Base-by-base conservation (phyloP, 176 grass and related monocot genomes). In the Musa beccarii region DNA sequence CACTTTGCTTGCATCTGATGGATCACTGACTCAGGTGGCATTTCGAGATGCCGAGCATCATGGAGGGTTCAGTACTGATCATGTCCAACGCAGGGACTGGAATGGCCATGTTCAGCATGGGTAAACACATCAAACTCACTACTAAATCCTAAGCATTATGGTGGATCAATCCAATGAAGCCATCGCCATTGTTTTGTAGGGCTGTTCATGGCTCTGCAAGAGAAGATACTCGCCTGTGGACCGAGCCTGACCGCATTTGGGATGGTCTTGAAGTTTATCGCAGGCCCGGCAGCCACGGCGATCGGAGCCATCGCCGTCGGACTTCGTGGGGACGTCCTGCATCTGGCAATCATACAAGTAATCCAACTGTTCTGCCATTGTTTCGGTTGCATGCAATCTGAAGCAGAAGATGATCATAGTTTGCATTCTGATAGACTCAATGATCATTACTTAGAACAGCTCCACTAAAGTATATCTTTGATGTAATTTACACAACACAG, bases 61-160 rank as follows among this genome's bases (percentile, higher is more conserved):
- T 97, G 16, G 82, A 97, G 49, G 94, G 90, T 9, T 93, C 94
- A 8, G 75, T 97, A 25, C 56, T 86, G 74, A 82, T 97, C 84
- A 97, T 97, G 85, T 93, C 90, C 68, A 88, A 53, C 76, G 87
- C 94, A 1, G 94, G 90, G 1, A 82, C 85, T 23, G 94, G 90
- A 10, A 87, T 88, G 21, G 68, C 84, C 53, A 93, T 97, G 94
- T 97, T 89, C 63, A 91, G 94, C 93, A 93, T 93, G 85, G 93
- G 93, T 96, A 78, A 69, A 16, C 13, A 68, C 11, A 51, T 14
- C 17, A 17, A 10, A 19, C 43, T 69, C 19, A 49, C 49, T 5
- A 49, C 1, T 1, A 43, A 43, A 43, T 81, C 26, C 15, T 52
- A 66, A 43, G 9, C 0, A 52, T 15, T 54, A 23, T 29, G 2